These are phyloP conservation scores for Primulina tabacum DNA, from an alignment of 257 asterid species.

Conservation along the genomic window DNA sequence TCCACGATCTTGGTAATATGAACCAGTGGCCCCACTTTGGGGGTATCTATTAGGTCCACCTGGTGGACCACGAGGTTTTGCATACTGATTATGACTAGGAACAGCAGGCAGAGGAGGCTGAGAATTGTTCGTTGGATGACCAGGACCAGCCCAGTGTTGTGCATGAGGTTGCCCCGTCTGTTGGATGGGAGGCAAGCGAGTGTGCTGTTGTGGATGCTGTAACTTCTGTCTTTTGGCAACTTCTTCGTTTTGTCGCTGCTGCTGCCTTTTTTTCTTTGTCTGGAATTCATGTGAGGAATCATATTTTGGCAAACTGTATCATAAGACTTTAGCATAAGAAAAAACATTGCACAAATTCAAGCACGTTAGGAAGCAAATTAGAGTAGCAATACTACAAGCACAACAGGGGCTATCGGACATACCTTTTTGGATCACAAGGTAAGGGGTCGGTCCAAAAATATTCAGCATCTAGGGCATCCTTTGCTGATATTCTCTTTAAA, in stretches of 20 bases:
- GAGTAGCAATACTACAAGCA: not conserved
- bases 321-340: not conserved
- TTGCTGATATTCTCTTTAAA: conserved; percentile 77
- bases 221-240: conserved; percentile 74
- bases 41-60: conserved; percentile 76
- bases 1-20: conserved; percentile 81
- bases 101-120: conserved; percentile 57
- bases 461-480: conserved; percentile 95
- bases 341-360: not conserved
- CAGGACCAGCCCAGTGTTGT: conserved; percentile 62
- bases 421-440: conserved; percentile 97
- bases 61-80: conserved; percentile 75
- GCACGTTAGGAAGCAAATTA: not conserved
- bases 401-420: conserved; percentile 8
- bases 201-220: conserved; percentile 76
- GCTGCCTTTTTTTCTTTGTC: conserved; percentile 91
- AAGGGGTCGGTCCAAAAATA: conserved; percentile 97
- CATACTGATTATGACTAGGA: conserved; percentile 65
- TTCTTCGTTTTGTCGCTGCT: conserved; percentile 85
- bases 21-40: conserved; percentile 55
- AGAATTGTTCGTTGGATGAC: conserved; percentile 53
- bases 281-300: conserved; percentile 97
- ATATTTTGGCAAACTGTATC: conserved; percentile 74
- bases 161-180: conserved; percentile 64
- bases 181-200: conserved; percentile 85